Conservation (phyloP, 805 yeast species). For the Starmerella floris region DNA sequence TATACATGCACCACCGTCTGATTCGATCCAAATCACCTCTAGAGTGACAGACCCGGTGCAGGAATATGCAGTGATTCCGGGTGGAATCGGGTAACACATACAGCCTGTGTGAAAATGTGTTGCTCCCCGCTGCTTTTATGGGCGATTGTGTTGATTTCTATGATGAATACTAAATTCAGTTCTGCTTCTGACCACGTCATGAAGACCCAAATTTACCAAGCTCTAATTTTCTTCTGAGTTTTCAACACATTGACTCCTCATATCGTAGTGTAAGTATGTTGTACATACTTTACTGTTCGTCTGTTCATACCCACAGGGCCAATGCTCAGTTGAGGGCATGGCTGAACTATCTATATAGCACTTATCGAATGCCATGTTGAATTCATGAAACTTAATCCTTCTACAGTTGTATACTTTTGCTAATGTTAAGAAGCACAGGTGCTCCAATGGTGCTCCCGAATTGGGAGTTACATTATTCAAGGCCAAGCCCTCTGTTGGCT, state of each 20-base stretch:
- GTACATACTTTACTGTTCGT: too few species aligned
- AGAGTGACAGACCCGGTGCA: neutral
- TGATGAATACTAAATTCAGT: slow-evolving; percentile 24
- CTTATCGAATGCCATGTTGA: too few species aligned
- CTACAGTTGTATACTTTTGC: too few species aligned
- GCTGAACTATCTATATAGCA: too few species aligned
- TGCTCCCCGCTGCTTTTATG: neutral
- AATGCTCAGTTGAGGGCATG: too few species aligned
- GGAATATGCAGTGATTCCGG: slow-evolving; percentile 5
- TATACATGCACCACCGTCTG: slow-evolving; percentile 27
- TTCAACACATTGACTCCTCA: neutral
- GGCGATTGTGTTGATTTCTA: neutral
- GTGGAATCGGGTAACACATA: slow-evolving; percentile 7
- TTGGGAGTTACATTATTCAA: too few species aligned
- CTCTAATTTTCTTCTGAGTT: slow-evolving; percentile 21
- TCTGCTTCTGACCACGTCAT: slow-evolving; percentile 25
- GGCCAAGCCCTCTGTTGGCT: too few species aligned
- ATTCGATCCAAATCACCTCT: neutral
- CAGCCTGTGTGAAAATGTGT: neutral
- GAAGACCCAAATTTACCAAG: slow-evolving; percentile 23
- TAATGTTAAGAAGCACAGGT: too few species aligned
- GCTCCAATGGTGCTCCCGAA: too few species aligned
- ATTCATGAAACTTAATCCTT: too few species aligned
- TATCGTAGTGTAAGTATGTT: neutral
- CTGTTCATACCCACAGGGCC: too few species aligned